phyloP scores from a whole-genome alignment of 2,329 filamentous ascomycete species.

The Aureobasidium sp. region DNA sequence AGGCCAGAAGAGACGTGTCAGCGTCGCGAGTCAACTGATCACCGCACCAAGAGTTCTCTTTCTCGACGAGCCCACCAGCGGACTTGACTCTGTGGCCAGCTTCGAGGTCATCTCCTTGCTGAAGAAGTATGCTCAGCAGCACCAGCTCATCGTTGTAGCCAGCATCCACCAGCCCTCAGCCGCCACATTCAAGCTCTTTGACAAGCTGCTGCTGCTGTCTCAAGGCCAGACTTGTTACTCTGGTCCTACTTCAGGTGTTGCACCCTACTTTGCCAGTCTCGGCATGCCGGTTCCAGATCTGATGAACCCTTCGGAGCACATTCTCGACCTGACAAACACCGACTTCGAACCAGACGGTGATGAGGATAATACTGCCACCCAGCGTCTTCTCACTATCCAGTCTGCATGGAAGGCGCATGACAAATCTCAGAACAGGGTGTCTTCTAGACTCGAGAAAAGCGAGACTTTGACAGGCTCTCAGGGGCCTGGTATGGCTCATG shows the following conservation, averaged over 20 bases:
- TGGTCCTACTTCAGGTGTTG: constrained; percentile 50
- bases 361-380: not conserved
- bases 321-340: constrained; percentile 67
- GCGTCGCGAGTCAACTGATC: constrained; percentile 71
- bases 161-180: constrained; percentile 80
- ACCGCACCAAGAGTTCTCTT: constrained; percentile 72
- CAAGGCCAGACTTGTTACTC: constrained; percentile 63
- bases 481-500: not conserved
- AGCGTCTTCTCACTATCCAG: constrained; percentile 27
- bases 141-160: constrained; percentile 38
- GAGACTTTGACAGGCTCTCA: not conserved
- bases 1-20: constrained; percentile 72
- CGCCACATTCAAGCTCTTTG: constrained; percentile 67
- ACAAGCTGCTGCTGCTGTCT: constrained; percentile 66
- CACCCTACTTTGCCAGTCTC: constrained; percentile 53
- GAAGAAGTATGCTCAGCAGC: constrained; percentile 52
- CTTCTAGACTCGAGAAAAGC: not conserved
- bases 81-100: constrained; percentile 68
- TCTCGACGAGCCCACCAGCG: constrained; percentile 74
- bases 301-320: constrained; percentile 69
- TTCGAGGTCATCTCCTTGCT: constrained; percentile 68
- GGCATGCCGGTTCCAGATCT: constrained; percentile 56
- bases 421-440: not conserved
- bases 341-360: constrained; percentile 54
- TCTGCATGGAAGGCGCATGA: not conserved